These are phyloP conservation scores for Skeletonema menzelii DNA, from an alignment of 108 stramenopile species.

Conservation along the genomic window DNA sequence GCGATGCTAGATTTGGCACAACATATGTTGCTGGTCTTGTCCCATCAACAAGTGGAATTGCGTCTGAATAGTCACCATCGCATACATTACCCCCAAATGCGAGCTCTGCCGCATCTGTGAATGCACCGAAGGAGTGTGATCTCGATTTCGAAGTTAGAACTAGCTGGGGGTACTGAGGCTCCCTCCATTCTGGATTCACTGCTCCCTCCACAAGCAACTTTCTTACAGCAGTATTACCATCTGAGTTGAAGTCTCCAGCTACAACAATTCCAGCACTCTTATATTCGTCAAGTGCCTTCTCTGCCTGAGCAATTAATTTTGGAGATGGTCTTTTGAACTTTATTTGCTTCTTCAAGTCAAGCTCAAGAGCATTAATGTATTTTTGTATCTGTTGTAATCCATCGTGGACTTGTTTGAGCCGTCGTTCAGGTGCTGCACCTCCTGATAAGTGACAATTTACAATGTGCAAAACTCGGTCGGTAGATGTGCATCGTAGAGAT, in stretches of 20 bases:
- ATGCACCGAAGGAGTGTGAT: conserved; percentile 20
- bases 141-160: conserved; percentile 13
- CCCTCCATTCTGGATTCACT: conserved; percentile 52
- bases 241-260: conserved; percentile 84
- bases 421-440: conserved; percentile 67
- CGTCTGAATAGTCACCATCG: conserved; percentile 34
- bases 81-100: conserved; percentile 36
- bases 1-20: conserved; percentile 38
- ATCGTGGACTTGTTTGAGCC: conserved; percentile 86
- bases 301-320: conserved; percentile 15
- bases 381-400: conserved; percentile 58
- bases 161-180: conserved; percentile 35
- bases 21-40: conserved; percentile 36
- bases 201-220: conserved; percentile 68
- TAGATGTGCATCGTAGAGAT: conserved; percentile 46
- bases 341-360: conserved; percentile 13
- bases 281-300: conserved; percentile 13
- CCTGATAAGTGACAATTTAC: conserved; percentile 90
- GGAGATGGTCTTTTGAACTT: conserved; percentile 31
- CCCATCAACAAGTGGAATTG: background rate
- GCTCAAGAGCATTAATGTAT: conserved; percentile 20
- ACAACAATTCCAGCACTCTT: conserved; percentile 53
- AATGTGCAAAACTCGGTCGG: conserved; percentile 53
- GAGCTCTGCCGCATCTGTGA: conserved; percentile 37
- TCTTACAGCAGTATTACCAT: conserved; percentile 59